Evolutionary conservation across 2,329 filamentous ascomycete genomes (phyloP).

Genomic region (Acrocalymma vagum): DNA sequence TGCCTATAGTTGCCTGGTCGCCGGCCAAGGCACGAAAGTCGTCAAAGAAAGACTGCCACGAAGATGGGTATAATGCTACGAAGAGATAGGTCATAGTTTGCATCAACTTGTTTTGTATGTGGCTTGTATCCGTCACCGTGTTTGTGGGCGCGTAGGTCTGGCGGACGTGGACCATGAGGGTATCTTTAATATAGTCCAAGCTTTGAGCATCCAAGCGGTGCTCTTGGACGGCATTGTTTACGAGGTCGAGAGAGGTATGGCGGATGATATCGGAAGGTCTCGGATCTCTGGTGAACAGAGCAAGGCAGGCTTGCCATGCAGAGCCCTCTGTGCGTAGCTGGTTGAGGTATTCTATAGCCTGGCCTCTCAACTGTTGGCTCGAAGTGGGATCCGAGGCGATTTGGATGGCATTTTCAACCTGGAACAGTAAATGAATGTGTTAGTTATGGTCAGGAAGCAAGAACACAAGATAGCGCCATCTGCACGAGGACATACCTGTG

Average conservation of each 20-base stretch:
- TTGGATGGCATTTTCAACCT: conserved; percentile 95
- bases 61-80: conserved; percentile 81
- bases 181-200: conserved; percentile 79
- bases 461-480: conserved; percentile 3
- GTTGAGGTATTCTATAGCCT: conserved; percentile 82
- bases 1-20: conserved; percentile 61
- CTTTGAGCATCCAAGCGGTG: conserved; percentile 77
- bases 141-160: conserved; percentile 73
- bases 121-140: conserved; percentile 71
- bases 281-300: conserved; percentile 82
- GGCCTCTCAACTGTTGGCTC: conserved; percentile 75
- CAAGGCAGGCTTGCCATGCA: conserved; percentile 89
- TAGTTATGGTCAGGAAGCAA: conserved; percentile 1
- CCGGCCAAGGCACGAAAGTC: conserved; percentile 84
- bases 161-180: conserved; percentile 81
- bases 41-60: conserved; percentile 90
- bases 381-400: conserved; percentile 87
- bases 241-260: conserved; percentile 87
- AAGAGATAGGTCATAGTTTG: conserved; percentile 97
- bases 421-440: conserved; percentile 4
- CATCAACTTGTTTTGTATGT: conserved; percentile 95
- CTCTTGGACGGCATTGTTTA: conserved; percentile 89
- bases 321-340: conserved; percentile 83
- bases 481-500: conserved; percentile 35
- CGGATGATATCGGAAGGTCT: conserved; percentile 83